Evolutionary conservation across 2,329 filamentous ascomycete genomes (phyloP).

Genomic region (Hypomyces rosellus): DNA sequence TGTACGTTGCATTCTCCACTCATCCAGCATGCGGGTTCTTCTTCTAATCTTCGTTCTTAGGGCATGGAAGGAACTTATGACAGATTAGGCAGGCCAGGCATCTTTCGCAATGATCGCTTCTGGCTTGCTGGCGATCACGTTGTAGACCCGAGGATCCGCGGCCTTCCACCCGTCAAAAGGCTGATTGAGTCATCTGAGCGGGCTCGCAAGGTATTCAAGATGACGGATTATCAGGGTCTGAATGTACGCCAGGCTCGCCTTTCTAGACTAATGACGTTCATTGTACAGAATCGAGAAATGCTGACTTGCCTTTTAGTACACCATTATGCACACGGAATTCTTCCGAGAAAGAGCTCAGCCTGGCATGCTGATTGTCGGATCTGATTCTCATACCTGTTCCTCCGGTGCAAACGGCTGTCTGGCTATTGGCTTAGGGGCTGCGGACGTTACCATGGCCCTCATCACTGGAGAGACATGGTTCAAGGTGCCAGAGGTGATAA

Average conservation of each 20-base stretch:
- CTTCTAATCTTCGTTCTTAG: background rate
- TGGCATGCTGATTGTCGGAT: conserved; percentile 36
- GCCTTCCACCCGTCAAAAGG: conserved; percentile 27
- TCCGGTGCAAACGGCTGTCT: conserved; percentile 34
- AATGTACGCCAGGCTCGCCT: conserved; percentile 30
- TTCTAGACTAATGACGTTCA: too few species aligned
- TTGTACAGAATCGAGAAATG: conserved; percentile 24
- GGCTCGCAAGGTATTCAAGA: conserved; percentile 7
- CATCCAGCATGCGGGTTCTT: too few species aligned
- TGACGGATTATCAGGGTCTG: conserved; percentile 22
- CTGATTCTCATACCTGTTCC: conserved; percentile 42
- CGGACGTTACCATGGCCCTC: conserved; percentile 38
- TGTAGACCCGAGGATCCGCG: conserved; percentile 37
- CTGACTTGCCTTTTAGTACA: conserved; percentile 14
- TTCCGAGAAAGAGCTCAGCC: conserved; percentile 37
- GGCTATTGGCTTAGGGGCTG: conserved; percentile 38
- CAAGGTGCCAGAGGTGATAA: conserved; percentile 35
- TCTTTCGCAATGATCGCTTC: conserved; percentile 44
- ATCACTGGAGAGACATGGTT: conserved; percentile 43
- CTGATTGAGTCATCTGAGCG: conserved; percentile 32
- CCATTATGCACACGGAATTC: conserved; percentile 43
- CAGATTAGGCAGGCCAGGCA: conserved; percentile 31
- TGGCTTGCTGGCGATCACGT: conserved; percentile 45
- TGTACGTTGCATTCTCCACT: background rate
- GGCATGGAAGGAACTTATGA: conserved; percentile 37